Base-by-base conservation (phyloP, 805 yeast species). In the Yamadazyma endophytica region DNA sequence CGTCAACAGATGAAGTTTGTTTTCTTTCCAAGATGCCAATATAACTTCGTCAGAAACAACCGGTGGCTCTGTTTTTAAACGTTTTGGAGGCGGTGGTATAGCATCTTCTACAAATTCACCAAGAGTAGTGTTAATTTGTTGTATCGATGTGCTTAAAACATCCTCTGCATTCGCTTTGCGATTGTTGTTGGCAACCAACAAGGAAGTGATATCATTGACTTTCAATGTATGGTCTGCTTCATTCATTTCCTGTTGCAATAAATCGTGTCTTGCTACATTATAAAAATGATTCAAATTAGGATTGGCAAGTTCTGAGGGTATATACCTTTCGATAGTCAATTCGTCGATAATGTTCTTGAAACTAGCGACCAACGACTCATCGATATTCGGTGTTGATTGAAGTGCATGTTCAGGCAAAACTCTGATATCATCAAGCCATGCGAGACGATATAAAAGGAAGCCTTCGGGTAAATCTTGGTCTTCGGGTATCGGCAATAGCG, bases 341-440 rank as follows among this genome's bases (percentile, higher is more conserved):
- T 59, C 61, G n/a, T 57, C 56, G 14, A 62, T 41, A 13, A 65
- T 33, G 19, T 40, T 40, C 26, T 50, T 49, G 36, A 45, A 58
- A 5, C 39, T 32, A 13, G 39, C 39, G 13, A 33, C 36, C 3
- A 42, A 24, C 17, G 35, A 28, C 17, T 51, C 33, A 54, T 50
- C 32, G n/a, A n/a, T n/a, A n/a, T n/a, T n/a, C n/a, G n/a, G n/a
- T n/a, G n/a, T n/a, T n/a, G n/a, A n/a, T 8, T 36, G 31, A 17
- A 52, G 25, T 28, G 47, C 39, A 31, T 53, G 39, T 13, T 55
- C 56, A 0, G 97, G 96, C 4, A 76, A 53, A 20, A 72, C 66
- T 31, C 97, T 64, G 3, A 87, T 55, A 50, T 86, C 90, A 43
- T 87, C 94, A 11, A 75, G 56, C 64, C 73, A 82, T 1, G 97